These are phyloP conservation scores for Sphaerulina populicola DNA, from an alignment of 2,329 filamentous ascomycete genomes.

Conservation along the genomic window DNA sequence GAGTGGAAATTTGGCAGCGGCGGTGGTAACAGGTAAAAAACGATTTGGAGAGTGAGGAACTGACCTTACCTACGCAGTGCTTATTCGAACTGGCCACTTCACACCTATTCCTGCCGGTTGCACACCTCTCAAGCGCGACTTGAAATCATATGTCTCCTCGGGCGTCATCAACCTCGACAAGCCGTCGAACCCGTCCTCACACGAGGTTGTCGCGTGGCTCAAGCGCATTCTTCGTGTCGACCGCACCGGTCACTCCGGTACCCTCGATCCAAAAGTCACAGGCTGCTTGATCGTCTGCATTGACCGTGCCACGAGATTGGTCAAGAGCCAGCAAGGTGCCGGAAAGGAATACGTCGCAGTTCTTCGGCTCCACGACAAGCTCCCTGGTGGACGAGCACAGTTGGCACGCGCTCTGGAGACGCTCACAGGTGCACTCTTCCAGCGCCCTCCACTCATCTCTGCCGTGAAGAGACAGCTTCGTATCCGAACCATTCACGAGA, in stretches of 20 bases:
- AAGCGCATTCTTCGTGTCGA: conserved; percentile 93
- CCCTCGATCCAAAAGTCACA: conserved; percentile 95
- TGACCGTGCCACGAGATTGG: conserved; percentile 90
- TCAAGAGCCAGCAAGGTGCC: conserved; percentile 97
- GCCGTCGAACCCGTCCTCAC: conserved; percentile 92
- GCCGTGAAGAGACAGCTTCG: conserved; percentile 97
- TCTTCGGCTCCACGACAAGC: conserved; percentile 87
- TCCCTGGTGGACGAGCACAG: conserved; percentile 86
- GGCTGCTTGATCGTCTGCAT: conserved; percentile 92
- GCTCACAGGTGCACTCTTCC: conserved; percentile 91
- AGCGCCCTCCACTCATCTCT: conserved; percentile 92
- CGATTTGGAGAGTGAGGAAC: conserved; percentile 20
- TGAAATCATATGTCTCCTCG: conserved; percentile 94
- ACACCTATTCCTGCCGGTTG: conserved; percentile 92
- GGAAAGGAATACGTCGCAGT: conserved; percentile 99
- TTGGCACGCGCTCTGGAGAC: conserved; percentile 91
- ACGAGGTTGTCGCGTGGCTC: conserved; percentile 98
- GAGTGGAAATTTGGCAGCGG: neutral
- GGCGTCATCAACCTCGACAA: conserved; percentile 98
- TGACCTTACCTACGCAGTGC: conserved; percentile 52
- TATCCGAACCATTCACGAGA: conserved; percentile 96
- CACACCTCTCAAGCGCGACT: conserved; percentile 81
- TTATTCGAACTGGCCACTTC: conserved; percentile 90
- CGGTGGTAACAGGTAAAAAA: neutral
- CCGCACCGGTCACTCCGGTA: conserved; percentile 97